These are phyloP conservation scores for Penicillium parvum DNA, from an alignment of 495 filamentous ascomycete genomes.

Conservation along the genomic window DNA sequence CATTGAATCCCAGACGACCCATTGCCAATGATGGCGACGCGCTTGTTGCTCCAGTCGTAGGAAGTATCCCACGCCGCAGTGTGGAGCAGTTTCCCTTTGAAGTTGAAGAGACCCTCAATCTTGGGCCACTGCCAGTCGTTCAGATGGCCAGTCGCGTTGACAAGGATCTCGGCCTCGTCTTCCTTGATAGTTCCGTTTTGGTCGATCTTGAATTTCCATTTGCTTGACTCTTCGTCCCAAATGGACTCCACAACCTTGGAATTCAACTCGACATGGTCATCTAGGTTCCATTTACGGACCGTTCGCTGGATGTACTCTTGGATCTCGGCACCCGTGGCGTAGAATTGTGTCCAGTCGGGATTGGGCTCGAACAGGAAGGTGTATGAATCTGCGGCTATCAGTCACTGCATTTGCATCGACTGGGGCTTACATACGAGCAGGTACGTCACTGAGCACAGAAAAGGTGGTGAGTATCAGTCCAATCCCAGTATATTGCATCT, in stretches of 20 bases:
- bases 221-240: not conserved
- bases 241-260: not conserved
- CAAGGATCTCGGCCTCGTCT: not conserved
- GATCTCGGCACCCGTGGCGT: not conserved
- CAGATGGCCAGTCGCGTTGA: not conserved
- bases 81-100: slow-evolving; percentile 47
- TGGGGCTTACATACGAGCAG: too few relatives aligned
- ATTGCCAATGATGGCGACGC: slow-evolving; percentile 48
- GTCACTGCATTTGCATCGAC: too few relatives aligned
- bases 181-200: not conserved
- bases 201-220: not conserved
- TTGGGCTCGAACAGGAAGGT: not conserved
- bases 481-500: too few relatives aligned
- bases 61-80: slow-evolving; percentile 46
- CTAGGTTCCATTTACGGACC: not conserved
- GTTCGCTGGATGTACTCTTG: not conserved
- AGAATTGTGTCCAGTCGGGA: not conserved
- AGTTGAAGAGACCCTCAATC: slow-evolving; percentile 45
- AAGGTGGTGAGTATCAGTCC: too few relatives aligned
- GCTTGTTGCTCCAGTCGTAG: slow-evolving; percentile 43
- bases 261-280: not conserved
- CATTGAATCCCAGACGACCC: slow-evolving; percentile 51
- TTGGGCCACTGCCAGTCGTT: slow-evolving; percentile 33
- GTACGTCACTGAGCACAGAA: too few relatives aligned
- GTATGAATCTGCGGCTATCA: too few relatives aligned